phyloP scores from a whole-genome alignment of 2,329 filamentous ascomycete species.

The Aspergillus udagawae region DNA sequence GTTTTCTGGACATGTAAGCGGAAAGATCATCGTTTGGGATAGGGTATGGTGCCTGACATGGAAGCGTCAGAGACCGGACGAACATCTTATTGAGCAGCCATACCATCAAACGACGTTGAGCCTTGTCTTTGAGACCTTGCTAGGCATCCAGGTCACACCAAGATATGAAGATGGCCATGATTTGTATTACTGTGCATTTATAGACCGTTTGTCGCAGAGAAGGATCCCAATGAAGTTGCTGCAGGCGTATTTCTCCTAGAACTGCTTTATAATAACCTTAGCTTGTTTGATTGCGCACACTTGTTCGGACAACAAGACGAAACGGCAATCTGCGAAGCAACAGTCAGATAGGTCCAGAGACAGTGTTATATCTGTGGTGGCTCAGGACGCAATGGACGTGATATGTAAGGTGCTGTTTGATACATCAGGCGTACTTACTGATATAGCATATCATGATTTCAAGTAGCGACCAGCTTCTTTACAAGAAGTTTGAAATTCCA shows the following conservation, averaged over 20 bases:
- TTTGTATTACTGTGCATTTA: too few relatives aligned
- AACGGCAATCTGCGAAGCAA: too few relatives aligned
- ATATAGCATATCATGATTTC: not conserved
- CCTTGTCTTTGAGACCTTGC: too few relatives aligned
- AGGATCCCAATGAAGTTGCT: not conserved
- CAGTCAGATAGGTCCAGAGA: not conserved
- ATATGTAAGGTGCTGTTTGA: not conserved
- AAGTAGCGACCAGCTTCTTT: not conserved
- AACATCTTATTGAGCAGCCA: too few relatives aligned
- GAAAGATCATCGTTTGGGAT: not conserved
- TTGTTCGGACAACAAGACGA: too few relatives aligned
- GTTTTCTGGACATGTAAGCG: not conserved
- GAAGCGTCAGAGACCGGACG: too few relatives aligned
- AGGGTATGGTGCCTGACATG: not conserved
- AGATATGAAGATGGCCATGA: too few relatives aligned
- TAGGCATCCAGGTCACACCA: too few relatives aligned
- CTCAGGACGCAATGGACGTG: not conserved
- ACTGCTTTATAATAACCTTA: too few relatives aligned
- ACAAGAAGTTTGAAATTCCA: not conserved
- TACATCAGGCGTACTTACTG: not conserved
- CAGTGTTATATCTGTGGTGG: not conserved
- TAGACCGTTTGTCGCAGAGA: not conserved
- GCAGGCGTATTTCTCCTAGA: not conserved
- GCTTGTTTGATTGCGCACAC: too few relatives aligned
- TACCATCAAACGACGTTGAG: too few relatives aligned